These are phyloP conservation scores for Nyssa sinensis DNA, from an alignment of 148 eudicot genomes.

Conservation along the genomic window DNA sequence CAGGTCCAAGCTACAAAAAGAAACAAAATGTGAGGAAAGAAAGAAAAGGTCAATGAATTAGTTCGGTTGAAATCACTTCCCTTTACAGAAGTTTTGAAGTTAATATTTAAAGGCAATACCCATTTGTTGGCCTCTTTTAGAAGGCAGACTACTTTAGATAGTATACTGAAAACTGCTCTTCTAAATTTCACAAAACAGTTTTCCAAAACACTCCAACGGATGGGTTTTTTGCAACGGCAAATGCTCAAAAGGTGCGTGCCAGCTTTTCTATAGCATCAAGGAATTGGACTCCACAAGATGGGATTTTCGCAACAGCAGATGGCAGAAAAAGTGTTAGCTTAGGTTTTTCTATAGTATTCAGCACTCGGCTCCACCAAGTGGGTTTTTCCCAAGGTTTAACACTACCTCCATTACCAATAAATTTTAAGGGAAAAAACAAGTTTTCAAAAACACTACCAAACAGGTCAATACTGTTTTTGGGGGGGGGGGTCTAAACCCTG, in stretches of 20 bases:
- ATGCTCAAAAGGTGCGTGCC: not conserved
- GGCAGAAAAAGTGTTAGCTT: no score
- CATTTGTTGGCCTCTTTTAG: no score
- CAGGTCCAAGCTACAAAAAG: slow-evolving; percentile 37
- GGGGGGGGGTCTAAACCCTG: no score
- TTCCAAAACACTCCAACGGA: no score
- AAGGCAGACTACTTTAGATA: no score
- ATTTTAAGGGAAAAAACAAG: not conserved
- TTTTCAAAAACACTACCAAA: no score
- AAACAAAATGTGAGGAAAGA: not conserved
- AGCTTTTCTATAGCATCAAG: no score
- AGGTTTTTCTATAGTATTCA: not conserved
- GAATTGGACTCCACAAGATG: not conserved
- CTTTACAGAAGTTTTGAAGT: not conserved
- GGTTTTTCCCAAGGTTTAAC: not conserved
- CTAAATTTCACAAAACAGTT: no score
- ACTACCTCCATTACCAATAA: not conserved
- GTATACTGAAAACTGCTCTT: no score
- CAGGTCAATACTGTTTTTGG: no score
- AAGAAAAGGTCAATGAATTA: not conserved
- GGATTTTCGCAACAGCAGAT: not conserved
- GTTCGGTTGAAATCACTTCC: not conserved
- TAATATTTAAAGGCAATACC: not conserved
- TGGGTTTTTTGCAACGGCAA: not conserved
- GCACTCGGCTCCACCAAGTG: not conserved